Conservation (phyloP, 257 asterid species). For the Mentha longifolia region DNA sequence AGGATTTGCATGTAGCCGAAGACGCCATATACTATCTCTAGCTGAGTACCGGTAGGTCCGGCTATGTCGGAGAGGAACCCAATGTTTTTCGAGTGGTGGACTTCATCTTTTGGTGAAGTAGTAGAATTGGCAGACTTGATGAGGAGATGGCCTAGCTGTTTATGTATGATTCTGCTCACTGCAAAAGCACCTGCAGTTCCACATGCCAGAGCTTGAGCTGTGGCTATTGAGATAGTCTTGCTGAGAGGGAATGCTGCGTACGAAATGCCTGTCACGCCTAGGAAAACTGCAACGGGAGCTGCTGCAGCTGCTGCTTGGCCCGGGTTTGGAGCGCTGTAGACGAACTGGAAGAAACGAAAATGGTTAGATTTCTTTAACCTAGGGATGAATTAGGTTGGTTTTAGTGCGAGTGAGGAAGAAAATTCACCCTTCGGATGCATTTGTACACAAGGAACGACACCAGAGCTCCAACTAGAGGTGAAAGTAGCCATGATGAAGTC, state of each 20-base stretch:
- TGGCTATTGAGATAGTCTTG: conserved; percentile 51
- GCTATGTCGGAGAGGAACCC: conserved; percentile 87
- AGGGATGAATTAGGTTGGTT: background rate
- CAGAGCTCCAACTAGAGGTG: conserved; percentile 82
- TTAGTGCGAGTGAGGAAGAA: background rate
- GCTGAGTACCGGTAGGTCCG: conserved; percentile 89
- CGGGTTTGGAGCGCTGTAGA: conserved; percentile 95
- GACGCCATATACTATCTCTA: conserved; percentile 85
- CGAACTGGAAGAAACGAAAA: conserved; percentile 65
- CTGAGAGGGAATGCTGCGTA: conserved; percentile 84
- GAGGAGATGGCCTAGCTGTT: conserved; percentile 89
- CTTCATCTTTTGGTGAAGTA: conserved; percentile 43
- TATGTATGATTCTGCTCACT: conserved; percentile 58
- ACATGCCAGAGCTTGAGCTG: conserved; percentile 66
- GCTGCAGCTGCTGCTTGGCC: conserved; percentile 96
- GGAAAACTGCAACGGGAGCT: conserved; percentile 84
- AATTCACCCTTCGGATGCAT: conserved; percentile 82
- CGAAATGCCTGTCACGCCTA: conserved; percentile 80
- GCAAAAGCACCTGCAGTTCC: conserved; percentile 71
- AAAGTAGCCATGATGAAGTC: conserved; percentile 87
- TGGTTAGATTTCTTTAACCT: conserved; percentile 38
- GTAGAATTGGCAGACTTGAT: conserved; percentile 51
- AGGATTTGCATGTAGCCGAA: conserved; percentile 92
- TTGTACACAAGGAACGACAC: conserved; percentile 90
- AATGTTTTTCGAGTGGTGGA: conserved; percentile 38